Conservation (phyloP, 768 basidiomycete species). For the Rhizopogon roseolus region DNA sequence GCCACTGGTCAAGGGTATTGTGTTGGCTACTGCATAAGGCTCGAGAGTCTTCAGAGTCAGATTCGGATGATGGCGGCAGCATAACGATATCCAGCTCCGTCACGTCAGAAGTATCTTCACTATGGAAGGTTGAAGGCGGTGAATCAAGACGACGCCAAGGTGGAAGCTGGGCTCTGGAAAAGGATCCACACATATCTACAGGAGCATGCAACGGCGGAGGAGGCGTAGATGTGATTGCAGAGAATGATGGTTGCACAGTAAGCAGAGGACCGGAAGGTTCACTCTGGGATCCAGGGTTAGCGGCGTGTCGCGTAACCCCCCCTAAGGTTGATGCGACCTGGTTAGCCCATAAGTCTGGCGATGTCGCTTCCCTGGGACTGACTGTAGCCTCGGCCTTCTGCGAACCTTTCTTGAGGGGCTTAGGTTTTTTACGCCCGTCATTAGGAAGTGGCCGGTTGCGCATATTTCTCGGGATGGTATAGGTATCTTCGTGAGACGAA, state of each 20-base stretch:
- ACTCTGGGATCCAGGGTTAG: neutral
- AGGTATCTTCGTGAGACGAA: neutral
- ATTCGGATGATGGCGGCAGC: neutral
- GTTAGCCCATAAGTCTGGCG: too few species aligned
- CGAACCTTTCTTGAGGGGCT: neutral
- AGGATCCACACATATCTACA: neutral
- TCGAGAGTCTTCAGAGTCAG: neutral
- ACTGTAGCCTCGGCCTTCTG: neutral
- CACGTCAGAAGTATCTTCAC: neutral
- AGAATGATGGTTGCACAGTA: neutral
- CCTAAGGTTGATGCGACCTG: neutral
- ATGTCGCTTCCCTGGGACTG: neutral
- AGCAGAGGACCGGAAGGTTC: neutral
- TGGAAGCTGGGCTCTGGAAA: neutral
- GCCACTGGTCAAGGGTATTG: too few species aligned
- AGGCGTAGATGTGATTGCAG: neutral
- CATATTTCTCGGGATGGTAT: neutral
- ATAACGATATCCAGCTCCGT: neutral
- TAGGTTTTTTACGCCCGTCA: constrained; percentile 1
- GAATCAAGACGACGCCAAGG: too few species aligned
- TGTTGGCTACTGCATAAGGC: neutral
- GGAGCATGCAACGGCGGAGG: neutral
- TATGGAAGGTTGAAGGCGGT: neutral
- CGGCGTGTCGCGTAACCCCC: neutral
- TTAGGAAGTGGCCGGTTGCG: constrained; percentile 5